Base-by-base conservation (phyloP, 1,284 basidiomycete genomes). In the Polyporus tsugae region DNA sequence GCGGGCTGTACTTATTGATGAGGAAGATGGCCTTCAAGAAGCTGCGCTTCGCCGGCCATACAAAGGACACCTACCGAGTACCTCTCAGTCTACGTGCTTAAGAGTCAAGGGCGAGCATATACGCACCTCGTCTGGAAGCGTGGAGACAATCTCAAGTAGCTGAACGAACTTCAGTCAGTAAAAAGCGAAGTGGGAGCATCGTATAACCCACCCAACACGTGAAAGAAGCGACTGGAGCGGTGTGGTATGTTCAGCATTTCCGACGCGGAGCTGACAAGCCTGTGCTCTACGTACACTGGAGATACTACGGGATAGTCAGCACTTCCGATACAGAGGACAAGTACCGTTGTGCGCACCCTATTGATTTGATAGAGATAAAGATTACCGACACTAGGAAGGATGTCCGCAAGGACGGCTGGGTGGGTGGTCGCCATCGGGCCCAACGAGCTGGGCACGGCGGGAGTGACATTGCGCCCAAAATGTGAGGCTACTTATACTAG, bases 1-100 rank as follows among this genome's bases (percentile, higher is more conserved):
- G 10, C n/a, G 57, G 36, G 4, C n/a, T 38, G 36, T 59, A 59
- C 57, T 59, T 59, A 38, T 59, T 59, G 57, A 39, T 11, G 10
- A 59, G 36, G 36, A 59, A 59, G 38, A 59, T 59, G 11, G 2
- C 38, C 38, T 59, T 59, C 36, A 59, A 41, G 38, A 59, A 59
- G 36, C 57, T 59, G 6, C 57, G n/a, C 36, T 22, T 59, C 3
- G 57, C 57, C 1, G 57, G 57, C 57, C 57, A 59, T 25, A 59
- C n/a, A 19, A 59, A 25, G 9, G 55, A 36, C 19, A 58, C 36
- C 55, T 58, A 15, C n/a, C n/a, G 11, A 39, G 35, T 17, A 15
- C 5, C 52, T 57, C 53, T 33, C 10, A 5, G 7, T 6, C 3
- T 7, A 19, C 4, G 25, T 22, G 2, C 2, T 6, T n/a, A 22